Evolutionary conservation across 2,329 filamentous ascomycete genomes (phyloP), one percentile per base, ranked within the genome.

Genomic region (Fusarium brevicatenulatum): DNA sequence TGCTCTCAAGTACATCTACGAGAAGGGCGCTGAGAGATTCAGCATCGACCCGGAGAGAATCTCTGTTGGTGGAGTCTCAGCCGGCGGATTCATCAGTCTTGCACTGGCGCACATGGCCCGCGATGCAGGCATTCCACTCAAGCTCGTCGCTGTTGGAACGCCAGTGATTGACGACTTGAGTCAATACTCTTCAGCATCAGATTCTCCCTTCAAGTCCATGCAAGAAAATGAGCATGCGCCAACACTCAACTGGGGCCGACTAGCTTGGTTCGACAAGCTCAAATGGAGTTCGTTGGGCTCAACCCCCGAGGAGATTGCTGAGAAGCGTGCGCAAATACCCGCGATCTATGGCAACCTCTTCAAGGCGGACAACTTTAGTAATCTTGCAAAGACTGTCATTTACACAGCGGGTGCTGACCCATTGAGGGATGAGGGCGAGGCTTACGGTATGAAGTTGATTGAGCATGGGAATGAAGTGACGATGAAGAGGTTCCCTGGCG

Each of bases 371-470:
- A 49, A 65, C 34, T 65, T 63, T 28, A 40, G 18, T 9, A 65
- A 65, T 15, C 23, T 65, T 4, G 58, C 62, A 46, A 65, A 46
- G 18, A 63, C 62, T 0, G 37, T 65, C 12, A 65, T 65, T 8
- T 63, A 54, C 12, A 63, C 62, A 40, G 62, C 62, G 4, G 62
- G 62, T 0, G 58, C 62, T 1, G 62, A 65, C 1, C 62, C 62
- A 5, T 25, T 87, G 59, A 79, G 85, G 5, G 85, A 87, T 71
- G 86, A 87, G 71, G 86, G 85, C 5, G 85, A 87, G 76, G 82
- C 82, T 1, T 87, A 87, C 67, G 85, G 79, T 0, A 75, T 76
- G 69, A 80, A 82, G 71, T 71, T 87, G 62, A 76, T 84, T 15
- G 80, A 83, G 67, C 77, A 79, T n/a, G 85, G 85, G 4, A 83